Evolutionary conservation across 2,329 filamentous ascomycete genomes (phyloP).

Genomic region (Neobulgaria alba): DNA sequence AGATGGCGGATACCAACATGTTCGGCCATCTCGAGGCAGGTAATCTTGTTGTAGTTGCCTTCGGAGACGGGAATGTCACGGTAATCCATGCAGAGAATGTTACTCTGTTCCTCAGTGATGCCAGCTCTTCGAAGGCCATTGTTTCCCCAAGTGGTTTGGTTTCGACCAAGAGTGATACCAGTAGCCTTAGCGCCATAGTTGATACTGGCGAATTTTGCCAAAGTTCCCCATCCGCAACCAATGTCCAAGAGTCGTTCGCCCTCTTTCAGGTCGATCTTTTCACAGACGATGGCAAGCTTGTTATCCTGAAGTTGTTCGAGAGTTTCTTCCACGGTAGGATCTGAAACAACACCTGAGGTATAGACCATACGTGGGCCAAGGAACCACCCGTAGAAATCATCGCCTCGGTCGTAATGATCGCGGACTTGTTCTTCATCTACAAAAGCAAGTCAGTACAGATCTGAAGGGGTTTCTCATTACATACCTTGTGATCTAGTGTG

Average conservation of each 20-base stretch:
- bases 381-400: conserved; percentile 99
- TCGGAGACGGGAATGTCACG: conserved; percentile 79
- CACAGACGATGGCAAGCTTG: conserved; percentile 89
- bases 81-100: conserved; percentile 94
- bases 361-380: conserved; percentile 98
- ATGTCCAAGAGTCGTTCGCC: conserved; percentile 86
- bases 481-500: conserved; percentile 82
- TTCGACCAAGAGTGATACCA: conserved; percentile 88
- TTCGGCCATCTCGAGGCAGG: conserved; percentile 96
- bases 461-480: conserved; percentile 11
- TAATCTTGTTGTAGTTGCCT: conserved; percentile 86
- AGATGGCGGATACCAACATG: conserved; percentile 95
- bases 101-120: conserved; percentile 79
- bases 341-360: conserved; percentile 88
- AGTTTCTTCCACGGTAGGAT: conserved; percentile 77
- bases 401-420: conserved; percentile 94
- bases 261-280: conserved; percentile 80
- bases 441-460: not conserved
- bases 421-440: conserved; percentile 94
- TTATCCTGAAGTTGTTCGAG: conserved; percentile 97
- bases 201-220: conserved; percentile 84
- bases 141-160: conserved; percentile 97
- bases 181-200: conserved; percentile 80
- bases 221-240: conserved; percentile 95
- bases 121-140: conserved; percentile 73